These are phyloP conservation scores for Fusarium ambrosium DNA, from an alignment of 2,329 filamentous ascomycete genomes.

Conservation along the genomic window DNA sequence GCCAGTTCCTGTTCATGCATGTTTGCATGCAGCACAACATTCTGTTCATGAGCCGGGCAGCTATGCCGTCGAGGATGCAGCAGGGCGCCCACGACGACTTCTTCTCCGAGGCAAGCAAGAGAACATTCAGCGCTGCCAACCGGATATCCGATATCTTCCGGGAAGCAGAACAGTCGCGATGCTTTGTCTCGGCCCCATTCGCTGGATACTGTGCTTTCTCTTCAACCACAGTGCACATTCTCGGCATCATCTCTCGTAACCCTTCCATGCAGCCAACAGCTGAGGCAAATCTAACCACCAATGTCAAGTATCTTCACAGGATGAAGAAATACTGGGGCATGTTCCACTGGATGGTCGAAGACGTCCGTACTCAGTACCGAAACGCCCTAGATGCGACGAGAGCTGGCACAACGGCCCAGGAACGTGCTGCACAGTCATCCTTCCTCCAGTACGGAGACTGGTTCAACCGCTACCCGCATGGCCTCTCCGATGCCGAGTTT, in stretches of 20 bases:
- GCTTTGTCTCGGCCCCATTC: slow-evolving; percentile 90
- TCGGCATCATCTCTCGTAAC: slow-evolving; percentile 91
- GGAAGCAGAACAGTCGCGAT: slow-evolving; percentile 75
- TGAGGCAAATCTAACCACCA: slow-evolving; percentile 87
- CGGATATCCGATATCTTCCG: slow-evolving; percentile 87
- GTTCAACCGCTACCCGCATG: slow-evolving; percentile 95
- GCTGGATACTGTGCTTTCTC: slow-evolving; percentile 95
- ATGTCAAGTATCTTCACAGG: slow-evolving; percentile 89
- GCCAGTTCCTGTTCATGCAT: slow-evolving; percentile 94
- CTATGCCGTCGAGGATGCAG: slow-evolving; percentile 77
- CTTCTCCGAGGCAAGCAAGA: slow-evolving; percentile 78
- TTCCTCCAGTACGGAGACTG: slow-evolving; percentile 98
- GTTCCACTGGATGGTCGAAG: slow-evolving; percentile 97
- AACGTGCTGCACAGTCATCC: slow-evolving; percentile 65
- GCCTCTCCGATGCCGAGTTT: slow-evolving; percentile 87
- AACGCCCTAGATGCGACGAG: slow-evolving; percentile 85
- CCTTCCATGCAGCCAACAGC: slow-evolving; percentile 79
- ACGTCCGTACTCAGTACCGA: slow-evolving; percentile 89
- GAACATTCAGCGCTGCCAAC: slow-evolving; percentile 86
- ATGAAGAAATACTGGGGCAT: slow-evolving; percentile 99
- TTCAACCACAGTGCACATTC: slow-evolving; percentile 93
- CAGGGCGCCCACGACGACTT: slow-evolving; percentile 84
- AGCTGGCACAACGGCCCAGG: slow-evolving; percentile 69
- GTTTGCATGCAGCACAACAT: slow-evolving; percentile 91
- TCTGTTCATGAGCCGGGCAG: slow-evolving; percentile 90